Evolutionary conservation across 169 alveolate genomes (phyloP), one percentile per base, ranked within the genome.

Genomic region (Fabrea salina): DNA sequence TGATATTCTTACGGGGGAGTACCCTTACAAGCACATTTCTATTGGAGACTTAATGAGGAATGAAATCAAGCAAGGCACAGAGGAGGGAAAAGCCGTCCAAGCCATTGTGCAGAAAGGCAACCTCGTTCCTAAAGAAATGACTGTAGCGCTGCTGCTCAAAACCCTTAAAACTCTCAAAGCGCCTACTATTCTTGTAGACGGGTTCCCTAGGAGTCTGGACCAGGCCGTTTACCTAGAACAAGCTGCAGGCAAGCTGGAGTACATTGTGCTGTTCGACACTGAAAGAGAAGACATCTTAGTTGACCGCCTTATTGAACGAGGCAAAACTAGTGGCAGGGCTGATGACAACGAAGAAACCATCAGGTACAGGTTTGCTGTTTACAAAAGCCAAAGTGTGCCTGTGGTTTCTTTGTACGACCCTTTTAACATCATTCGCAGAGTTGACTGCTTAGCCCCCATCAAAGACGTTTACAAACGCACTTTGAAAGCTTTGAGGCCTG

Each of bases 341-440:
- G 95, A 90, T 80, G 95, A 90, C 70, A 90, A 86, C 80, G 91
- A 32, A 81, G 84, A 74, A 41, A 44, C 59, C 6, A 70, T 70
- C 2, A n/a, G 37, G 16, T 49, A 70, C 30, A 22, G 64, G 7
- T 49, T 70, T 25, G 67, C 41, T 6, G 79, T 44, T 6, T 70
- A 70, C 33, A 41, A 44, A 32, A 27, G 16, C 16, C 67, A 49
- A 47, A 70, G 59, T 27, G 59, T 64, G 27, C 59, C 59, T 16
- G 79, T 70, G 6, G 30, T 70, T 25, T 27, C 40, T 25, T 6
- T 70, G 25, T 70, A 70, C 35, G 79, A 70, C 33, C 64, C 59
- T 22, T 70, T 70, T 37, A 70, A 70, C 35, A 30, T 70, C n/a
- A 87, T 86, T 27, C 64, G 83, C 44, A 25, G 37, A 27, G 82